phyloP scores from a whole-genome alignment of 2,329 filamentous ascomycete species.

The Zymoseptoria brevis region DNA sequence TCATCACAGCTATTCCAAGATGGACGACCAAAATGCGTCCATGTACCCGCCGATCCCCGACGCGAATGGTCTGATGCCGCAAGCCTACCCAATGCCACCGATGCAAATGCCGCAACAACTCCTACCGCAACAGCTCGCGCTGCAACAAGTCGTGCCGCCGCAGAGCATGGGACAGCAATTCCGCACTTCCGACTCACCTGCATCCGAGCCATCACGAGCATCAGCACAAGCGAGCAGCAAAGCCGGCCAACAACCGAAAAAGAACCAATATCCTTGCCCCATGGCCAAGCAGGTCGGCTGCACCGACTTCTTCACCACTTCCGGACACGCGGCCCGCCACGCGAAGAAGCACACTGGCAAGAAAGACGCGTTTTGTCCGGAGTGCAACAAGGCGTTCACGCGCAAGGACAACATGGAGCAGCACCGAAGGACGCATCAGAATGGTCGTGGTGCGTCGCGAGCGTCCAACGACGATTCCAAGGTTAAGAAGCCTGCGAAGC shows the following conservation, averaged over 20 bases:
- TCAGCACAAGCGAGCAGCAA: constrained; percentile 38
- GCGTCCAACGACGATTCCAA: constrained; percentile 38
- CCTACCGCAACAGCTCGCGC: not conserved
- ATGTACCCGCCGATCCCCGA: constrained; percentile 33
- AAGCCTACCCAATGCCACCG: constrained; percentile 26
- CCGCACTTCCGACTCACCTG: constrained; percentile 40
- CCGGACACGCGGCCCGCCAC: constrained; percentile 75
- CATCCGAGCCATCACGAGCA: constrained; percentile 39
- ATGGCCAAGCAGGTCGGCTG: constrained; percentile 64
- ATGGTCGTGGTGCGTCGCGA: constrained; percentile 36
- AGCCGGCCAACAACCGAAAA: constrained; percentile 32
- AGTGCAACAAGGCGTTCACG: constrained; percentile 73
- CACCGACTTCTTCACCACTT: constrained; percentile 74
- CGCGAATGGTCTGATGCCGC: constrained; percentile 23
- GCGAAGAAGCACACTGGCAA: constrained; percentile 78
- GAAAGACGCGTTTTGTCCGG: constrained; percentile 63
- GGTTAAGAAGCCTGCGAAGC: constrained; percentile 37
- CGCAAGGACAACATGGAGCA: constrained; percentile 85
- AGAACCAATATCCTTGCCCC: constrained; percentile 68
- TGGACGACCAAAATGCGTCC: constrained; percentile 28
- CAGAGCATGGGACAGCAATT: constrained; percentile 1
- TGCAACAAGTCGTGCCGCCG: constrained; percentile 8
- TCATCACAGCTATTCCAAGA: constrained; percentile 20
- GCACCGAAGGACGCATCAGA: constrained; percentile 67
- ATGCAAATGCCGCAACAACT: constrained; percentile 14